Conservation (phyloP, 1,284 basidiomycete species). For the Mycena citricolor region DNA sequence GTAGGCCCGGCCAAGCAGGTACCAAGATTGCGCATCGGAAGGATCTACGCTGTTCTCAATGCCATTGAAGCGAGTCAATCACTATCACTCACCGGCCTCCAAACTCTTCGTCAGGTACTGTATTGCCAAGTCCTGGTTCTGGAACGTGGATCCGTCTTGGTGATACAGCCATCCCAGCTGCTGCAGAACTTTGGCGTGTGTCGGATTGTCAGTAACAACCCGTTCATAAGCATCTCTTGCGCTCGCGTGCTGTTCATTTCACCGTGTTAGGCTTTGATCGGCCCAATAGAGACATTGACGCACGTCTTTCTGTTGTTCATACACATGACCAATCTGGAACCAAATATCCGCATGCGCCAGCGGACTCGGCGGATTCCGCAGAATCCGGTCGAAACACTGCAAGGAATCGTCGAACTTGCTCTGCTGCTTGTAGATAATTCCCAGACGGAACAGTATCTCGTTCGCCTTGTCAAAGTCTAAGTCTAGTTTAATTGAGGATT, state of each 20-base stretch:
- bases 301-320: conserved; percentile 95
- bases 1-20: conserved; percentile 94
- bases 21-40: conserved; percentile 98
- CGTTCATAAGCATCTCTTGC: conserved; percentile 97
- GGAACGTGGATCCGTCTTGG: conserved; percentile 90
- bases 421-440: conserved; percentile 99
- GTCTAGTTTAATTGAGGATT: conserved; percentile 42
- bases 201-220: conserved; percentile 92
- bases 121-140: conserved; percentile 94
- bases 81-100: conserved; percentile 77
- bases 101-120: conserved; percentile 92
- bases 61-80: no score
- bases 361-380: conserved; percentile 92
- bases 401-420: conserved; percentile 86
- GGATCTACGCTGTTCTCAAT: no score
- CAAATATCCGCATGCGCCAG: conserved; percentile 97
- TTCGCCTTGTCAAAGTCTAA: conserved; percentile 98
- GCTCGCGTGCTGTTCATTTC: conserved; percentile 66
- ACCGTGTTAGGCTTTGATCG: no score
- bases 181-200: conserved; percentile 96
- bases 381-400: conserved; percentile 93
- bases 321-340: conserved; percentile 99
- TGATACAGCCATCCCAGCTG: conserved; percentile 98
- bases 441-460: conserved; percentile 96
- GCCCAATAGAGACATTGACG: conserved; percentile 34